These are phyloP conservation scores for Ascodesmis nigricans DNA, from an alignment of 495 filamentous ascomycete species.

Conservation along the genomic window DNA sequence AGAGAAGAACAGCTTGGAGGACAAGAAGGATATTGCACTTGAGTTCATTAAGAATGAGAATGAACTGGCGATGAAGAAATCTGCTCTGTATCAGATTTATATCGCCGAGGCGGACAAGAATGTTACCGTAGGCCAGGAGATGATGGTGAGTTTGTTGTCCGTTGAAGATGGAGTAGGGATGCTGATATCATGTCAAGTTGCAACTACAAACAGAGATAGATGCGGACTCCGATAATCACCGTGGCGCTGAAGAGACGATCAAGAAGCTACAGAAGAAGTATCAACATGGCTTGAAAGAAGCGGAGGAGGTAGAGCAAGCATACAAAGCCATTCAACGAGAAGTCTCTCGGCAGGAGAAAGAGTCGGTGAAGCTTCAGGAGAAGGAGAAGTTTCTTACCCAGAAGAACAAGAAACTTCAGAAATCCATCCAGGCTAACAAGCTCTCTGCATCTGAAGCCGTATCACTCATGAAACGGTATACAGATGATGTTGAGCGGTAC, in stretches of 20 bases:
- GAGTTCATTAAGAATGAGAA: conserved; percentile 81
- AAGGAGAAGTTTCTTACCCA: conserved; percentile 77
- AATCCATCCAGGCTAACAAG: conserved; percentile 48
- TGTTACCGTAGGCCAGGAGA: conserved; percentile 69
- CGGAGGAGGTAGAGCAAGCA: conserved; percentile 59
- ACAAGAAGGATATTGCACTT: conserved; percentile 88
- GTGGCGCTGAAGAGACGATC: conserved; percentile 77
- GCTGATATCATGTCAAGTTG: too few species aligned
- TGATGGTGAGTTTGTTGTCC: conserved; percentile 29
- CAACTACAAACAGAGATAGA: conserved; percentile 80
- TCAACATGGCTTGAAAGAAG: conserved; percentile 58
- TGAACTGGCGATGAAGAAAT: conserved; percentile 70
- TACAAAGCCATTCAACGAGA: conserved; percentile 65
- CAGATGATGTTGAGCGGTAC: conserved; percentile 54
- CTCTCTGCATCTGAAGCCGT: conserved; percentile 50
- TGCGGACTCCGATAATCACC: conserved; percentile 71
- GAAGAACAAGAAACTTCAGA: conserved; percentile 90
- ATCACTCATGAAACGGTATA: conserved; percentile 52
- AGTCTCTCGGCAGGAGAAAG: conserved; percentile 80
- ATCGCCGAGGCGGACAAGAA: conserved; percentile 73
- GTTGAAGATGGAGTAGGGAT: too few species aligned
- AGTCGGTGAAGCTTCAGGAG: conserved; percentile 89
- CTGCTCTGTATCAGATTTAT: conserved; percentile 75
- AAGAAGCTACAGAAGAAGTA: conserved; percentile 72
- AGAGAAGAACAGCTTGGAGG: conserved; percentile 73